A percentile compares a stretch with the other conserved stretches of the same genome.
Conservation (phyloP, 441 rosid genomes). For the Eutrema salsugineum region DNA sequence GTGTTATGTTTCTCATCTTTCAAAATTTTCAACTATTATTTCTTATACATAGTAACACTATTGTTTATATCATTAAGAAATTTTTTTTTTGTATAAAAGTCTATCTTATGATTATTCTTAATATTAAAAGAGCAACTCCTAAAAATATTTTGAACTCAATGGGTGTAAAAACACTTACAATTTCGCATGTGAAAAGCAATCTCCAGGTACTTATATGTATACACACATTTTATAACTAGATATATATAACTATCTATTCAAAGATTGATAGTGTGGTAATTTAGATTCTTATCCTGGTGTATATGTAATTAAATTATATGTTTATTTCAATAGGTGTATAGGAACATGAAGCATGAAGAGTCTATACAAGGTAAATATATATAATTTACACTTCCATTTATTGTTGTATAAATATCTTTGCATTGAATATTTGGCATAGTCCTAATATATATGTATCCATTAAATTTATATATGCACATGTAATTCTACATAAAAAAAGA, state of each 20-base stretch:
- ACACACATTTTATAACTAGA: not conserved
- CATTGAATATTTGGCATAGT: too few relatives aligned
- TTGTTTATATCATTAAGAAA: not conserved
- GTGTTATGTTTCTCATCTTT: not conserved
- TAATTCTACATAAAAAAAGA: not conserved
- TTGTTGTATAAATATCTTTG: too few relatives aligned
- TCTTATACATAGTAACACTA: not conserved
- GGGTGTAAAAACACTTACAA: conserved; percentile 40
- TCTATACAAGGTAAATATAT: conserved; percentile 52
- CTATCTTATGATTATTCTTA: not conserved
- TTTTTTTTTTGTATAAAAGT: not conserved
- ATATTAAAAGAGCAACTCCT: conserved; percentile 44
- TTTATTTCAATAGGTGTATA: conserved; percentile 21
- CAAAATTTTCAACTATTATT: not conserved
- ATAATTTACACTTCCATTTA: not conserved
- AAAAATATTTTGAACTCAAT: conserved; percentile 45
- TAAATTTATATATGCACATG: not conserved
- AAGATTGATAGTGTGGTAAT: not conserved
- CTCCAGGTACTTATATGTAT: conserved; percentile 39
- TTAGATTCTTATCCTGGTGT: not conserved
- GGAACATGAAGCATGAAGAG: conserved; percentile 57
- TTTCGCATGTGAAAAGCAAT: conserved; percentile 64
- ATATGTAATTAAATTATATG: not conserved
- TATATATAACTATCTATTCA: not conserved
- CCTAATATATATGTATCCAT: not conserved